Conservation (phyloP, 1,284 basidiomycete genomes). For the Gymnopus androsaceus region DNA sequence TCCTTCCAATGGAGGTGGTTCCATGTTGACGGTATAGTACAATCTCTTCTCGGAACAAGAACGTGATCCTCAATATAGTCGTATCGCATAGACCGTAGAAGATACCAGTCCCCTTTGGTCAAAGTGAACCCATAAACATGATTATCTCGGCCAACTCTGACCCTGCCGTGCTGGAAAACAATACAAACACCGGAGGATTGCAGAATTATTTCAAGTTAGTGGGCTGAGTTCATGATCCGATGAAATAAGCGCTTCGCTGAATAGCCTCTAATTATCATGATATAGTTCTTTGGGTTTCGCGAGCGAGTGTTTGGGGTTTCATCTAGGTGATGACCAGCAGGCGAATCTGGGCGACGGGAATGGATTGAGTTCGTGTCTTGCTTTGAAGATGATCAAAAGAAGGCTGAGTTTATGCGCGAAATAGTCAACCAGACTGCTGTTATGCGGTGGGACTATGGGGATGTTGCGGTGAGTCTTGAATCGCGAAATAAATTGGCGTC, state of each 20-base stretch:
- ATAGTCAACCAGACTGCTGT: conserved; percentile 79
- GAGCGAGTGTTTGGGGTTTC: conserved; percentile 86
- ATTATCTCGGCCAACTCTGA: conserved; percentile 85
- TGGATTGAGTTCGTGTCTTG: conserved; percentile 54
- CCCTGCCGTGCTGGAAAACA: conserved; percentile 65
- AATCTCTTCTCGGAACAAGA: not conserved
- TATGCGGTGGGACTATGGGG: conserved; percentile 80
- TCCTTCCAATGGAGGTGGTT: conserved; percentile 28
- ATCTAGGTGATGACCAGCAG: conserved; percentile 67
- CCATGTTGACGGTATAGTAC: conserved; percentile 18
- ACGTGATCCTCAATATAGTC: not conserved
- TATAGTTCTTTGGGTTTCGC: conserved; percentile 57
- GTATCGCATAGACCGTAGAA: conserved; percentile 42
- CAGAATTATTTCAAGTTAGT: conserved; percentile 73
- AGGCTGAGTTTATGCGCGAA: not conserved
- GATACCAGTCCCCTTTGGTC: conserved; percentile 72
- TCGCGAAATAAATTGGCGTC: too few relatives aligned
- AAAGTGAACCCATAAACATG: conserved; percentile 88
- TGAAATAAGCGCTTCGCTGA: too few relatives aligned
- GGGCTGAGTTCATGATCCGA: conserved; percentile 24
- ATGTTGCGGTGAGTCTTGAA: too few relatives aligned
- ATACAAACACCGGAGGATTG: conserved; percentile 70
- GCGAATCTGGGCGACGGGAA: conserved; percentile 88
- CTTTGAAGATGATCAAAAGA: not conserved
- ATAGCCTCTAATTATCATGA: not conserved